Base-by-base conservation (phyloP, 2,329 filamentous ascomycete species). In the Penicillium sp. region DNA sequence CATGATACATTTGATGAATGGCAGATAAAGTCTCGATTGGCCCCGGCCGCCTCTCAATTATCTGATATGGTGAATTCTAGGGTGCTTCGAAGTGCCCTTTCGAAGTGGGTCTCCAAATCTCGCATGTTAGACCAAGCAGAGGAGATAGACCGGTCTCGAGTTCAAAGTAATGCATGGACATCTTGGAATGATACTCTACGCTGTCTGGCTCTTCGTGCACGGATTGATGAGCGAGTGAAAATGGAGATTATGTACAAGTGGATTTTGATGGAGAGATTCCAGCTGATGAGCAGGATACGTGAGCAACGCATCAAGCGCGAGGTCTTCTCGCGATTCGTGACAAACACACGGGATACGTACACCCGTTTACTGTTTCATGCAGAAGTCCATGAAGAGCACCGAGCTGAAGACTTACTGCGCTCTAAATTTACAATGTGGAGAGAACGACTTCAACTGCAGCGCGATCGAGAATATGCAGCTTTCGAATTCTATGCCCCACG, bases 131-230 rank as follows among this genome's bases (percentile, higher is more conserved):
- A 63, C 32, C 65, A 72, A 49, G 79, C 80, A 13, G 62, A 65
- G 15, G 61, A 69, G 34, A 63, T 77, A 20, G 71, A 82, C 54
- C 72, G 66, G 8, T 58, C 68, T 48, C 74, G 78, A 31, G 58
- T 82, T 18, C 54, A 81, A 34, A 73, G 72, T 34, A 79, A 79
- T 56, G 69, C 76, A 3, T 80, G 77, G 68, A 80, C 73, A 1
- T 65, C 68, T 8, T 84, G 81, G 81, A 83, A 83, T 47, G 77
- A 83, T 51, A 66, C 67, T 11, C 67, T 82, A 11, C 77, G 80
- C 13, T 74, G 70, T 45, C 68, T 74, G 50, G 72, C 73, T 11
- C 60, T 83, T 2, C 64, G 62, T 33, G 64, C 70, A 14, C 73
- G 71, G 10, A 76, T 81, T 33, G 70, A 81, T 47, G 73, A 78